Percentiles rank a stretch among this genome's conserved stretches.
Conservation (phyloP, 2,329 filamentous ascomycete species). For the Aspergillus bombycis region DNA sequence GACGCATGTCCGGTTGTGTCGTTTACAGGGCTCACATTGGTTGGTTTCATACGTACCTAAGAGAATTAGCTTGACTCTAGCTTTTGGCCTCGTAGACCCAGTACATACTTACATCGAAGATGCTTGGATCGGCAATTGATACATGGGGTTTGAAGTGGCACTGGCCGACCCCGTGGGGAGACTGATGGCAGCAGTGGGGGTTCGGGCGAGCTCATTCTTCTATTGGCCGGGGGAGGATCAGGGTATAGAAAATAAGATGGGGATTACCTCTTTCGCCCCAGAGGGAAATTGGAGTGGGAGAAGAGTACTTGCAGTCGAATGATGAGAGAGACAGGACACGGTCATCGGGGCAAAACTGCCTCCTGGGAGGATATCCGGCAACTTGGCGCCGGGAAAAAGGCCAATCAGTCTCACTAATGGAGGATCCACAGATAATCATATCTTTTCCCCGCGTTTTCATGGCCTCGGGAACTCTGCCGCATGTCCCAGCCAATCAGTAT, state of each 20-base stretch:
- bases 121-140: constrained; percentile 3
- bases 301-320: neutral
- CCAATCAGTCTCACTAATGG: neutral
- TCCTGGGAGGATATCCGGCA: neutral
- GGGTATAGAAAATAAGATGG: rapidly evolving
- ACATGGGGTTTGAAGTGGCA: neutral
- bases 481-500: neutral
- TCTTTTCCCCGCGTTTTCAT: constrained; percentile 1
- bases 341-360: neutral
- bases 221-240: neutral
- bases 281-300: neutral
- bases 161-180: neutral
- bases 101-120: neutral
- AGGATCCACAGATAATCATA: neutral
- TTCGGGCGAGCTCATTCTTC: neutral
- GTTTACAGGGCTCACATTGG: neutral
- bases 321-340: neutral
- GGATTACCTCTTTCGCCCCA: neutral
- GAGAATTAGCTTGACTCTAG: neutral
- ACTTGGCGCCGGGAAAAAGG: neutral
- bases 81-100: neutral
- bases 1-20: neutral
- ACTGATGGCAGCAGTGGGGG: neutral
- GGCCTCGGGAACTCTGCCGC: neutral
- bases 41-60: neutral